Evolutionary conservation across 495 filamentous ascomycete species (phyloP).

Genomic region (Penicillium coffeae): DNA sequence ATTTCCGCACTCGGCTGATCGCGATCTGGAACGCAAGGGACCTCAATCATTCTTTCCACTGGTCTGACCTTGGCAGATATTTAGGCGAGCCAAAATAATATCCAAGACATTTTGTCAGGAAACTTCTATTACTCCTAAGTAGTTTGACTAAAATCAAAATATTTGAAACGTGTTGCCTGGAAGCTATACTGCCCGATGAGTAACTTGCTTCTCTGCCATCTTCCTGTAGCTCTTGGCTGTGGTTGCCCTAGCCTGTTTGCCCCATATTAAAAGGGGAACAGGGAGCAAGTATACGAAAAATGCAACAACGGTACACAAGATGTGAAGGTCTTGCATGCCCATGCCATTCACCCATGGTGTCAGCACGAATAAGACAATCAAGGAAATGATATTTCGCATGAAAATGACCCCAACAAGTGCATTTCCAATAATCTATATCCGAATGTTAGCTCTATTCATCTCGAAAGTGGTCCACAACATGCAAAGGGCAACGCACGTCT

Average conservation of each 20-base stretch:
- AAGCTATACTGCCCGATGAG: constrained; percentile 16
- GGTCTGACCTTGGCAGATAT: constrained; percentile 12
- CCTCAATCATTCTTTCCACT: constrained; percentile 6
- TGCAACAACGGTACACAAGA: constrained; percentile 15
- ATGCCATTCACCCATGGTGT: constrained; percentile 34
- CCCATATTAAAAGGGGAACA: constrained; percentile 20
- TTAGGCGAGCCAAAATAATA: not conserved
- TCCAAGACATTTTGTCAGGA: not conserved
- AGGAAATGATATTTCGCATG: constrained; percentile 28
- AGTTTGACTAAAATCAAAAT: not conserved
- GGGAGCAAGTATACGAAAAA: constrained; percentile 19
- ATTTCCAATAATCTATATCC: constrained; percentile 30
- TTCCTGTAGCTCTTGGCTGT: constrained; percentile 17
- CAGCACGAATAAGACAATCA: constrained; percentile 30
- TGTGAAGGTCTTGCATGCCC: constrained; percentile 31
- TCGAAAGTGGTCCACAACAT: not conserved
- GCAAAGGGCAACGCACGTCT: constrained; percentile 21
- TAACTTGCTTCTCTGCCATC: constrained; percentile 20
- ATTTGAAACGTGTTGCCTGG: not conserved
- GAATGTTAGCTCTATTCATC: not conserved
- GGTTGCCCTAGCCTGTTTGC: constrained; percentile 18
- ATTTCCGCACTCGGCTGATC: not conserved
- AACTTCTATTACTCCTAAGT: not conserved
- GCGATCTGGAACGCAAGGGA: constrained; percentile 13
- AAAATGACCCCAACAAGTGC: constrained; percentile 31